Evolutionary conservation across 306 rosid species (phyloP), one percentile per base, ranked within the genome.

Genomic region (Amphicarpaea edgeworthii): DNA sequence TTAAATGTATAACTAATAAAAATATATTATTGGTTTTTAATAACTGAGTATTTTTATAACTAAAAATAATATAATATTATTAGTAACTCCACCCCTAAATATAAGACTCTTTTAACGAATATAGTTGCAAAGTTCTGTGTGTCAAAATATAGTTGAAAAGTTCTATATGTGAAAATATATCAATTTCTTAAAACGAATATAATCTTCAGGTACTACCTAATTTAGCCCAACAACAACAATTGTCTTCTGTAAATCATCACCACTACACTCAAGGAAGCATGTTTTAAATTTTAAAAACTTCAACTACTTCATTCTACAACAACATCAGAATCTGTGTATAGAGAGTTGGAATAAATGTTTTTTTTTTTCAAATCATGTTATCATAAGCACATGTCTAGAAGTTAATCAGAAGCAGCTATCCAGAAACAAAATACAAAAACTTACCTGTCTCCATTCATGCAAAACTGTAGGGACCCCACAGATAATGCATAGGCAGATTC

Each of bases 361-460:
- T 3, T 19, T 53, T 50, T 15, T 49, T 42, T 26, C 53, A 24
- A 61, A 74, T 12, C 30, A 69, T 23, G 21, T 55, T 23, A 19
- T 69, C 47, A 28, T 24, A 75, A 51, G 37, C 83, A 58, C 42
- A 19, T 4, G 8, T 63, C 17, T 30, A 65, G 21, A 80, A 45
- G 54, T 77, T 38, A 63, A 69, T 21, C 53, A 66, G 47, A 76
- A 68, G 24, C 69, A 62, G 42, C 45, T 42, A 60, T 75, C 45
- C 53, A 77, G 42, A 75, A 74, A 62, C 12, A 61, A 61, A n/a
- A 32, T 8, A 61, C 43, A 9, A n/a, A 59, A 80, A 51, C 77
- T 77, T 74, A 92, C 99, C 93, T 90, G 79, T 89, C 80, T 66
- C 88, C 92, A 46, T 88, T 88, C 78, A 75, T 21, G 87, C 98